A percentile compares a stretch with the other conserved stretches of the same genome.
Evolutionary conservation across 805 yeast genomes (phyloP).

Genomic region (Lipomyces orientalis): DNA sequence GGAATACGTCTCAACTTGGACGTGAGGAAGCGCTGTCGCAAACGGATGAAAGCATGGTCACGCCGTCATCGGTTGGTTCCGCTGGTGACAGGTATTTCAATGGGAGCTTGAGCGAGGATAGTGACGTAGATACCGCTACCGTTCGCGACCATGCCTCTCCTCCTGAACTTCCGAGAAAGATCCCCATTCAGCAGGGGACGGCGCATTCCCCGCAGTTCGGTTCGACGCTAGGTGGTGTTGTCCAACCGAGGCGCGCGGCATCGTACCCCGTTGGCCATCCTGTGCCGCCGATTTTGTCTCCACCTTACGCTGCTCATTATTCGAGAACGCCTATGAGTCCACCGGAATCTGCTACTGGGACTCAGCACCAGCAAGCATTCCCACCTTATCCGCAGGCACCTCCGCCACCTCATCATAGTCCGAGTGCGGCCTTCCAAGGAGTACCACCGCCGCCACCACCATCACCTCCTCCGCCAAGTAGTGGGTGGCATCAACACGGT

Average conservation of each 20-base stretch:
- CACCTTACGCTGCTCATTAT: not conserved
- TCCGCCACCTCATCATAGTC: not conserved
- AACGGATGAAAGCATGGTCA: conserved; percentile 15
- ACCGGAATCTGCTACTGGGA: not conserved
- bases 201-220: conserved; percentile 13
- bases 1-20: conserved; percentile 14
- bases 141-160: not conserved
- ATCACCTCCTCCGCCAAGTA: no score
- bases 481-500: not conserved
- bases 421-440: not conserved
- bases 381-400: not conserved
- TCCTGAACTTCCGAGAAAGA: conserved; percentile 16
- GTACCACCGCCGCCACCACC: not conserved
- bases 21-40: conserved; percentile 3
- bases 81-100: conserved; percentile 1
- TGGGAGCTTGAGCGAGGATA: not conserved
- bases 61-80: conserved; percentile 16
- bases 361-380: not conserved
- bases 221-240: not conserved
- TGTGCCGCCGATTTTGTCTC: not conserved
- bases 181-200: conserved; percentile 9
- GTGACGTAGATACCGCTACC: conserved; percentile 11
- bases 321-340: not conserved
- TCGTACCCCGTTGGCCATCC: not conserved
- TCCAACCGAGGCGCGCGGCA: not conserved